These are phyloP conservation scores for Apiospora hydei DNA, from an alignment of 2,329 filamentous ascomycete species.

Conservation along the genomic window DNA sequence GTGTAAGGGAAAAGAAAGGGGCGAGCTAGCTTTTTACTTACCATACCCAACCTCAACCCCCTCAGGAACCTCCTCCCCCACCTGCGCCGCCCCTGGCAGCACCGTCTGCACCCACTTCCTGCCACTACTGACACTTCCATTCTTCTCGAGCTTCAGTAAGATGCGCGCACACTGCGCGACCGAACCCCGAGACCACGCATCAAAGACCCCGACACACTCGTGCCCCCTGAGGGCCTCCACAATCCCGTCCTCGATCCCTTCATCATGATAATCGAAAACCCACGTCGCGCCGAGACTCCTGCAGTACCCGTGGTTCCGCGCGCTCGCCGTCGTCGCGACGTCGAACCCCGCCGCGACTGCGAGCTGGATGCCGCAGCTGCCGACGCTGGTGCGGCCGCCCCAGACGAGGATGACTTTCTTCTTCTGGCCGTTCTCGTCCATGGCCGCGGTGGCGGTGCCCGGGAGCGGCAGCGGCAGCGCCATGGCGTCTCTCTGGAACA, in stretches of 20 bases:
- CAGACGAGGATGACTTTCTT: conserved; percentile 25
- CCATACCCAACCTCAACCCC: conserved; percentile 37
- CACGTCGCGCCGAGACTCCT: conserved; percentile 35
- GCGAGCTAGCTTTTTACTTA: conserved; percentile 32
- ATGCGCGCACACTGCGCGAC: conserved; percentile 25
- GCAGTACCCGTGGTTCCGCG: conserved; percentile 37
- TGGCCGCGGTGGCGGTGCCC: not conserved
- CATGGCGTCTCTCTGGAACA: conserved; percentile 28
- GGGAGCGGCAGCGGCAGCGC: conserved; percentile 26
- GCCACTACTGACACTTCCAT: not conserved
- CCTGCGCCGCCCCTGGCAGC: conserved; percentile 39
- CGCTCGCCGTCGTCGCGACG: conserved; percentile 47
- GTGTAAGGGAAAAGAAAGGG: not conserved
- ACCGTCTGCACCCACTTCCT: conserved; percentile 26
- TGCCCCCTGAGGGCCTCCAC: conserved; percentile 39
- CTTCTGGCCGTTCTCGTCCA: not conserved
- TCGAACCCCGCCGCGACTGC: conserved; percentile 48
- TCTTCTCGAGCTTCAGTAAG: conserved; percentile 12
- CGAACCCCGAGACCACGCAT: conserved; percentile 23
- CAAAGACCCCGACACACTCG: conserved; percentile 40
- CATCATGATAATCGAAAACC: conserved; percentile 37
- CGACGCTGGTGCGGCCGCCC: conserved; percentile 50
- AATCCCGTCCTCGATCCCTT: conserved; percentile 38
- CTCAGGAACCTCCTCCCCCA: conserved; percentile 45
- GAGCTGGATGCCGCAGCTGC: conserved; percentile 51